These are phyloP conservation scores for Cucurbita argyrosperma DNA, from an alignment of 306 rosid genomes.

Conservation along the genomic window DNA sequence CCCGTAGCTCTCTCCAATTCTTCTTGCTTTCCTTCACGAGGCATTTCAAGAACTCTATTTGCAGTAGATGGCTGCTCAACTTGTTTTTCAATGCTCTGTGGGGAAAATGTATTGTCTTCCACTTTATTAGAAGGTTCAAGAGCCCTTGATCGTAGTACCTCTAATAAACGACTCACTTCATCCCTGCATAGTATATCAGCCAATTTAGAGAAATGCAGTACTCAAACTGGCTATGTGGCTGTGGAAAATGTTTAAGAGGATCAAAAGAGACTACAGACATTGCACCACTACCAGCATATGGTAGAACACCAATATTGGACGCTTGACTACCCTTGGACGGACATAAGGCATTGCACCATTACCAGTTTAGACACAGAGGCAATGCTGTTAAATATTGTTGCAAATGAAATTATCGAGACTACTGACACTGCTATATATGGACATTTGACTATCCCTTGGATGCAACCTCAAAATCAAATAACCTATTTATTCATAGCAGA, in stretches of 20 bases:
- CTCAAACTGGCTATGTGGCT: not conserved
- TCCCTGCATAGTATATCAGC: slow-evolving; percentile 31
- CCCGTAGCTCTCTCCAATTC: slow-evolving; percentile 20
- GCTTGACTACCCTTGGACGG: not conserved
- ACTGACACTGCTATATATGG: not conserved
- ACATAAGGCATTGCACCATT: not conserved
- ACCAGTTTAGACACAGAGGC: not conserved
- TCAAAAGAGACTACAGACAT: not conserved
- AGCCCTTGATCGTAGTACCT: slow-evolving; percentile 52
- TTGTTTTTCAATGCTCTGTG: slow-evolving; percentile 18
- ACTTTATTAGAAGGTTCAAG: slow-evolving; percentile 28
- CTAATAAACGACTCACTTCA: slow-evolving; percentile 49
- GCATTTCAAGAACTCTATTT: slow-evolving; percentile 14
- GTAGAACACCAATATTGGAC: not conserved
- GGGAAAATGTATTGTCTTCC: slow-evolving; percentile 17
- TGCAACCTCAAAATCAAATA: not conserved
- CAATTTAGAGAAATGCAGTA: slow-evolving; percentile 1
- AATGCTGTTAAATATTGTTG: not conserved
- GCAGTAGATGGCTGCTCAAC: slow-evolving; percentile 15
- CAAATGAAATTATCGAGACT: not conserved
- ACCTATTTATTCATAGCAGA: not conserved
- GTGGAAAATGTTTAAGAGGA: not conserved
- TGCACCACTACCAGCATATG: not conserved
- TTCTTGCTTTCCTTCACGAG: slow-evolving; percentile 26
- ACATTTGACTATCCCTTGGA: not conserved